Conservation (phyloP, 345 rosid species). For the Lenwebbia sp. region DNA sequence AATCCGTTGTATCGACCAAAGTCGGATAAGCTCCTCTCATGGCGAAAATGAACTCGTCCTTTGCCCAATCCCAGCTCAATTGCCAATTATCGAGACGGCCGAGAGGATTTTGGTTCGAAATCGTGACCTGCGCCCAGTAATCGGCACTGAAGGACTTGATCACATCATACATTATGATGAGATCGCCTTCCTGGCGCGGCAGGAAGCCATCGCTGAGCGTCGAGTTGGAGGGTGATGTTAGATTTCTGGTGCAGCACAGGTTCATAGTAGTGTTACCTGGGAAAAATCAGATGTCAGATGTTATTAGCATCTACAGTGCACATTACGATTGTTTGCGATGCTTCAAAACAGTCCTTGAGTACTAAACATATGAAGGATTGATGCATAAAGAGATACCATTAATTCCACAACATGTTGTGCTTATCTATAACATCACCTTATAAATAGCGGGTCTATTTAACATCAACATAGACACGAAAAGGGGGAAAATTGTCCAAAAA, state of each 20-base stretch:
- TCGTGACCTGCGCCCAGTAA: constrained; percentile 36
- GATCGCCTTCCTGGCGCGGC: constrained; percentile 33
- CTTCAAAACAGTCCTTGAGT: not conserved
- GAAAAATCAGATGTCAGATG: not conserved
- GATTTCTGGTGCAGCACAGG: constrained; percentile 23
- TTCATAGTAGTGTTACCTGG: constrained; percentile 7
- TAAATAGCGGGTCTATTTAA: not conserved
- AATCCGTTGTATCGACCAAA: constrained; percentile 18
- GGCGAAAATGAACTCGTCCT: constrained; percentile 33
- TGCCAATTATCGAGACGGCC: constrained; percentile 53
- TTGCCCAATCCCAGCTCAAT: constrained; percentile 56
- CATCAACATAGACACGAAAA: not conserved
- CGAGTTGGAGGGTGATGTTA: not conserved
- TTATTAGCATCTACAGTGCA: not conserved
- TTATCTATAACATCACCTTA: not conserved
- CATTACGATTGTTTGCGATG: not conserved
- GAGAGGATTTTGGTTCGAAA: constrained; percentile 32
- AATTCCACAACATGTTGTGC: not conserved
- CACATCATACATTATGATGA: constrained; percentile 32
- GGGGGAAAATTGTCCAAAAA: not conserved
- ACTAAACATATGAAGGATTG: not conserved
- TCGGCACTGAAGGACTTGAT: constrained; percentile 3
- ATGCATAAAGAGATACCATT: not conserved
- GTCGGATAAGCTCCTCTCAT: constrained; percentile 40
- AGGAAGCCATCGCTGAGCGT: constrained; percentile 1